Percentiles rank a stretch among this genome's conserved stretches.
phyloP scores from a whole-genome alignment of 2,329 filamentous ascomycete species.

The Chrysoporthe cubensis region DNA sequence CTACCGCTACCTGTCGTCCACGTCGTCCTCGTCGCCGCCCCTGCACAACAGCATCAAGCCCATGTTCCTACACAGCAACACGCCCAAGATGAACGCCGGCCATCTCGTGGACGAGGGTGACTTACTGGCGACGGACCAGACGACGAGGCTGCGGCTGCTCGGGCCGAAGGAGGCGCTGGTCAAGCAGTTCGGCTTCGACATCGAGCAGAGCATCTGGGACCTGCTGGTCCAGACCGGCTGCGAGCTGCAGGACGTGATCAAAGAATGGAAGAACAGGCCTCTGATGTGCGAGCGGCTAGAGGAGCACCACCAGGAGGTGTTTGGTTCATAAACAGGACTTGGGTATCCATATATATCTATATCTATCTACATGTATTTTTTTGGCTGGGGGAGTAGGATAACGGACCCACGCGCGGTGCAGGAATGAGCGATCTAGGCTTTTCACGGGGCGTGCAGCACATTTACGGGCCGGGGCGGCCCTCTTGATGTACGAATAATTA shows the following conservation, averaged over 20 bases:
- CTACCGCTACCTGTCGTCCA: constrained; percentile 28
- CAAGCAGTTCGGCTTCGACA: constrained; percentile 37
- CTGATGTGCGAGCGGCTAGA: constrained; percentile 43
- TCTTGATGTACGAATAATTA: constrained; percentile 5
- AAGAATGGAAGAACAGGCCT: constrained; percentile 24
- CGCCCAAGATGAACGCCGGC: constrained; percentile 42
- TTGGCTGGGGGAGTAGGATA: background rate
- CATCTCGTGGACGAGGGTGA: constrained; percentile 31
- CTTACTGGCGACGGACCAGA: constrained; percentile 31
- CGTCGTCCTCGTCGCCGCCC: constrained; percentile 7
- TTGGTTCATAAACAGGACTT: constrained; percentile 11
- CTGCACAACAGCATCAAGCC: constrained; percentile 30
- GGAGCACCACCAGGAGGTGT: constrained; percentile 47
- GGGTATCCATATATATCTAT: background rate
- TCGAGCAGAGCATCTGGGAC: constrained; percentile 41
- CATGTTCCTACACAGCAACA: constrained; percentile 44
- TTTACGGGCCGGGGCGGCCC: background rate
- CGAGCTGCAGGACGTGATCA: constrained; percentile 31
- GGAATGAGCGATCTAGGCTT: background rate
- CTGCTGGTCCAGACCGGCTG: constrained; percentile 39
- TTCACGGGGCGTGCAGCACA: background rate
- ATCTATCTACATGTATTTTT: background rate
- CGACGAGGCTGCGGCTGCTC: constrained; percentile 37
- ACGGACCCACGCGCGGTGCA: background rate
- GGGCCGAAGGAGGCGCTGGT: constrained; percentile 34